Base-by-base conservation (phyloP, 768 basidiomycete species). In the Sistotremastrum niveocremeum region DNA sequence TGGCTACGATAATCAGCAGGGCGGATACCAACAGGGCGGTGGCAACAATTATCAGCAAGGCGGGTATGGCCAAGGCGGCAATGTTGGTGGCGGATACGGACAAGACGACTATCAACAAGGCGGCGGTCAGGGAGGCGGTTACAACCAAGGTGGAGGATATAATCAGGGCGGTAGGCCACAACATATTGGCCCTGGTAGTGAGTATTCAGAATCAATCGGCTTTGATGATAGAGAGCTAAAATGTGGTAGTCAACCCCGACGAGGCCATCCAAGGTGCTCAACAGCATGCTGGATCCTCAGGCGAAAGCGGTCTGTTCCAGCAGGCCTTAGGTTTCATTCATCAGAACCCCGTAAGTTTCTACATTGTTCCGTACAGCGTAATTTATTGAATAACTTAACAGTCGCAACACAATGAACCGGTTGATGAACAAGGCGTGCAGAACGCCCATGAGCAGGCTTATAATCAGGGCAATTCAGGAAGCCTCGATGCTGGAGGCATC, bases 361-460 rank as follows among this genome's bases (percentile, higher is more conserved):
- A 20, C 29, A 38, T 20, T 39, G 8, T 41, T 33, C 32, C 47
- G 35, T 41, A 33, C 35, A 33, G 30, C 35, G 35, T 47, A 10
- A 38, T 6, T 45, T 31, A 41, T 51, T 53, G 46, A 45, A 51
- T 44, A 32, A 3, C 11, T 30, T 47, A 12, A 20, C 54, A 82
- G 76, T 52, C 62, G 11, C 60, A 73, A 42, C 80, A 82, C 45
- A 57, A 67, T 4, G 64, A 73, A 30, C 79, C 82, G 35, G 51
- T 87, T 30, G 73, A 89, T 56, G 85, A 87, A 54, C 70, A 78
- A 8, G 65, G 67, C 11, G 76, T 84, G 31, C 68, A 70, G 35
- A 65, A 65, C 12, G 76, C 81, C 7, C 83, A 89, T 57, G 59
- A 73, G 32, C 52, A 73, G 54, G 83, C 73, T 2, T 87, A 87